These are phyloP conservation scores for Aspergillus affinis DNA, from an alignment of 495 filamentous ascomycete genomes.

Conservation along the genomic window DNA sequence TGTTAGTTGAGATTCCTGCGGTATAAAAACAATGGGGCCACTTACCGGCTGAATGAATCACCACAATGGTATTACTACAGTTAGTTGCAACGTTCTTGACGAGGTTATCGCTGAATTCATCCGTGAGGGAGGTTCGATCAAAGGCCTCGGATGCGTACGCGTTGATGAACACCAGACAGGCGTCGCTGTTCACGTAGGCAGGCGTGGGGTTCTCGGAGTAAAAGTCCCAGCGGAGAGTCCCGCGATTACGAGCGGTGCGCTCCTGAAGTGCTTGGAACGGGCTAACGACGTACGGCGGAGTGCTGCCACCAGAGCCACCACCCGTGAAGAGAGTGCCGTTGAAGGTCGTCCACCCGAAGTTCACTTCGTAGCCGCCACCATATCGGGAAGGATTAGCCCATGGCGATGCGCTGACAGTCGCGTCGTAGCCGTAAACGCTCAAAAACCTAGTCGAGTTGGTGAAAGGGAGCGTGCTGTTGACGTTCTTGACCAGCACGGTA, in stretches of 20 bases:
- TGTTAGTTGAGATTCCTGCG: conserved; percentile 51
- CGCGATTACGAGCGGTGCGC: conserved; percentile 33
- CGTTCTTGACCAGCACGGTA: conserved; percentile 75
- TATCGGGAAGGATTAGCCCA: conserved; percentile 46
- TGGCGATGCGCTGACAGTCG: conserved; percentile 32
- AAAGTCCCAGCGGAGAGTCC: conserved; percentile 25
- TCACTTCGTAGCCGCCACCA: conserved; percentile 4
- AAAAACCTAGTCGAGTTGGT: conserved; percentile 50
- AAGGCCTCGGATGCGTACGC: conserved; percentile 57
- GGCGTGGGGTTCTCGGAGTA: conserved; percentile 39
- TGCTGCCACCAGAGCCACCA: conserved; percentile 63
- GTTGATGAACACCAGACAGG: conserved; percentile 64
- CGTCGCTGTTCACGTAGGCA: conserved; percentile 42
- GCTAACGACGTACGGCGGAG: conserved; percentile 53
- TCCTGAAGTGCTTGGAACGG: conserved; percentile 55
- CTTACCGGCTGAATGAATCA: conserved; percentile 44
- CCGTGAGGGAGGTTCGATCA: conserved; percentile 22
- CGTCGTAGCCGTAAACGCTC: conserved; percentile 68
- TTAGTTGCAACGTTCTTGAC: conserved; percentile 54
- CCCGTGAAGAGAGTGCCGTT: conserved; percentile 61
- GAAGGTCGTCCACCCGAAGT: conserved; percentile 29
- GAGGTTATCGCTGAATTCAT: conserved; percentile 49
- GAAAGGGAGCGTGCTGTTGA: conserved; percentile 60
- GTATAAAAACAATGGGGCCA: neutral
- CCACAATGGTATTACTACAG: conserved; percentile 56